Percentiles rank a stretch among this genome's conserved stretches.
phyloP scores from a whole-genome alignment of 164 flowering plant genomes.

The grape (Vitis vinifera) region ASM3070453v1 NC_081808.1:21954001-21954500 shows the following conservation, averaged over 20 bases:
- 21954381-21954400: background rate
- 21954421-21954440: background rate
- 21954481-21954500: no score
- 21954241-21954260: constrained; percentile 11
- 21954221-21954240: background rate
- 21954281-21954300: constrained; percentile 14
- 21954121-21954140: constrained; percentile 23
- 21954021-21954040: constrained; percentile 64
- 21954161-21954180: constrained; percentile 37
- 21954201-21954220: constrained; percentile 9
- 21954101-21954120: constrained; percentile 66
- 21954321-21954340: constrained; percentile 35
- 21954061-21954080: constrained; percentile 53
- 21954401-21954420: background rate
- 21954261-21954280: constrained; percentile 14
- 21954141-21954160: constrained; percentile 55
- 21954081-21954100: constrained; percentile 62
- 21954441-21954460: background rate
- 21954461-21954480: no score
- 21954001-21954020: constrained; percentile 56
- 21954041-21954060: constrained; percentile 62
- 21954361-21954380: constrained; percentile 25
- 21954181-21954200: background rate
- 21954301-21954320: constrained; percentile 18
- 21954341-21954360: constrained; percentile 30